Conservation (phyloP, 208 protist species). For the Crithidia brevicula region DNA sequence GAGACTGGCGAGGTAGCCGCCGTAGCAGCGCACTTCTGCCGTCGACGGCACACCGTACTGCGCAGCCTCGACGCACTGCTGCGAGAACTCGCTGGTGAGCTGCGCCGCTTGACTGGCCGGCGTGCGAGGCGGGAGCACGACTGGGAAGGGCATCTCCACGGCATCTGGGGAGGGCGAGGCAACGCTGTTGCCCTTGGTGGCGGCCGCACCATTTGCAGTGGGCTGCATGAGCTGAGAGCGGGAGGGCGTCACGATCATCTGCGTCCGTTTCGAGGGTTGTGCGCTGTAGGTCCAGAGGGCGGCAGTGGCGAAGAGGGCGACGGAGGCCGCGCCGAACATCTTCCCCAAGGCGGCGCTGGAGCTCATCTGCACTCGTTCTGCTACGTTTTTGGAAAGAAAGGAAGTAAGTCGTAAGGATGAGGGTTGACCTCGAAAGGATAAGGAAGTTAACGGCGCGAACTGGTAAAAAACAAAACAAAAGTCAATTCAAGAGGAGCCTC, state of each 20-base stretch:
- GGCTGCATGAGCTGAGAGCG: conserved; percentile 8
- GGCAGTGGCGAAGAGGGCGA: conserved; percentile 24
- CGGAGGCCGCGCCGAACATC: conserved; percentile 28
- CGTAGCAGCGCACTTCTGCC: conserved; percentile 65
- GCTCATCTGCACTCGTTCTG: conserved; percentile 3
- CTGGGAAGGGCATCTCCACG: conserved; percentile 12
- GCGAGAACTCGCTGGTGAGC: conserved; percentile 26
- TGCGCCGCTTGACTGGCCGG: background rate
- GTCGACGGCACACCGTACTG: conserved; percentile 55
- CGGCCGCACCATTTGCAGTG: background rate
- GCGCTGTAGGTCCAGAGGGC: conserved; percentile 21
- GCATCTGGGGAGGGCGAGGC: background rate
- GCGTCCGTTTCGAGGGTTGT: conserved; percentile 15
- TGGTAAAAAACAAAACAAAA: no score
- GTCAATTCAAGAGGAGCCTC: no score
- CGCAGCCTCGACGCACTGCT: conserved; percentile 42
- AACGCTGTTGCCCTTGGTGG: background rate
- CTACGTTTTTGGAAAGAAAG: background rate
- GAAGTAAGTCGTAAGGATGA: background rate
- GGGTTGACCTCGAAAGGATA: background rate
- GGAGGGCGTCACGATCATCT: conserved; percentile 18
- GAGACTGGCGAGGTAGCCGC: conserved; percentile 75
- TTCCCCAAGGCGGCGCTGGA: conserved; percentile 20
- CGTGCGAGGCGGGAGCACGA: conserved; percentile 42
- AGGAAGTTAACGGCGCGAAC: no score